phyloP scores from a whole-genome alignment of 495 filamentous ascomycete genomes.

The Penicillium paxilli region DNA sequence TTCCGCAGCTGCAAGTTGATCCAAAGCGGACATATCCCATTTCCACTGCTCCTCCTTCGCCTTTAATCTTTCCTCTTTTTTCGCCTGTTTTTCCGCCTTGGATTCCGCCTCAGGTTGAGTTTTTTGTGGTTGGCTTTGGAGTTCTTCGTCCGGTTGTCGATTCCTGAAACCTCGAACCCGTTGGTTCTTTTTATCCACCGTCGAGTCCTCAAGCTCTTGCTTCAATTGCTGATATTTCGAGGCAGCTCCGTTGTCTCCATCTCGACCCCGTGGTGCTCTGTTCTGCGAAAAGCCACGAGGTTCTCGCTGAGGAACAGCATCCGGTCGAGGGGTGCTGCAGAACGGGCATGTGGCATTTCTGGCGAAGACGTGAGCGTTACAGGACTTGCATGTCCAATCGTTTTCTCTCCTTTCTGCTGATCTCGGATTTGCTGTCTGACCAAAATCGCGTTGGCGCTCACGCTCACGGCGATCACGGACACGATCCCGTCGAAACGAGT shows the following conservation, averaged over 20 bases:
- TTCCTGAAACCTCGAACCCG: no score
- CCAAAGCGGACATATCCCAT: slow-evolving; percentile 37
- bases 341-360: slow-evolving; percentile 26
- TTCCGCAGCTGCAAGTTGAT: slow-evolving; percentile 20
- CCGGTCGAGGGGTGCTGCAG: slow-evolving; percentile 30
- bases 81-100: slow-evolving; percentile 1
- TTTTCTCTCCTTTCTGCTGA: slow-evolving; percentile 2
- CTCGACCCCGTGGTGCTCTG: not conserved
- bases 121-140: not conserved
- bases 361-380: slow-evolving; percentile 23
- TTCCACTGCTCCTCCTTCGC: slow-evolving; percentile 28
- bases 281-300: not conserved
- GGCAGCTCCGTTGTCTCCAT: slow-evolving; percentile 2
- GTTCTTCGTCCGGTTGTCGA: not conserved
- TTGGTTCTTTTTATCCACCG: not conserved
- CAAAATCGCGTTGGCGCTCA: no score
- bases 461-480: not conserved
- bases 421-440: not conserved
- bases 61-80: slow-evolving; percentile 4
- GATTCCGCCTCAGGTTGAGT: not conserved
- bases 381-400: slow-evolving; percentile 40
- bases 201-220: slow-evolving; percentile 4
- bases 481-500: not conserved
- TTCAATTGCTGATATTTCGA: slow-evolving; percentile 24
- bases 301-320: not conserved